Evolutionary conservation across 805 yeast species (phyloP), one percentile per base, ranked within the genome.

Genomic region (Candida ponderosae): DNA sequence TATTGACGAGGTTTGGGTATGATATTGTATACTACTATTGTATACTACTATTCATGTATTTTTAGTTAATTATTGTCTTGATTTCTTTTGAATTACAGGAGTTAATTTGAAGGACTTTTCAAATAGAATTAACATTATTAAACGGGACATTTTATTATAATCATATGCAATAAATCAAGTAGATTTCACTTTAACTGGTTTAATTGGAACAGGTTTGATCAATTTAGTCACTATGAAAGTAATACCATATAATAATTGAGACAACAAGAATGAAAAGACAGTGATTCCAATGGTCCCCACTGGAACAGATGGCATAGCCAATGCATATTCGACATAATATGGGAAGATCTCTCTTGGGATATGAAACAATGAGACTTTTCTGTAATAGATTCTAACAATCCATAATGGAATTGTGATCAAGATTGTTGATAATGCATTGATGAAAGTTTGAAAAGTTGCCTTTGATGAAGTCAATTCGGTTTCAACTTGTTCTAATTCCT

Each of bases 221-320:
- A 45, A 27, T 3, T 41, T 27, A 29, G 42, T 44, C 21, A 57
- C 16, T 18, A 59, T 44, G 38, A 54, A 53, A 20, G 52, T 51
- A 11, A 57, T 38, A 6, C 55, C 46, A 38, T 42, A 29, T 30
- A 54, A 33, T 17, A 57, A 38, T 20, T 46, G 42, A 18, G 51
- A 50, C 14, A 56, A 31, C 32, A 68, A 59, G 47, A 66, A 72
- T 57, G 72, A 65, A 84, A 81, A 76, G 5, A 67, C 59, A 6
- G 74, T 65, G 32, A 75, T 67, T 1, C 86, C 82, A 16, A 81
- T 64, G 0, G 81, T 70, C 11, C 87, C 86, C 16, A 59, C 53
- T 1, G 73, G 70, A n/a, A 80, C 70, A 36, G 75, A 72, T 1
- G 89, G 87, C 33, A 81, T 60, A n/a, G 83, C 70, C 34, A 83